Evolutionary conservation across 495 filamentous ascomycete genomes (phyloP), one percentile per base, ranked within the genome.

Genomic region (Neurospora sp.): DNA sequence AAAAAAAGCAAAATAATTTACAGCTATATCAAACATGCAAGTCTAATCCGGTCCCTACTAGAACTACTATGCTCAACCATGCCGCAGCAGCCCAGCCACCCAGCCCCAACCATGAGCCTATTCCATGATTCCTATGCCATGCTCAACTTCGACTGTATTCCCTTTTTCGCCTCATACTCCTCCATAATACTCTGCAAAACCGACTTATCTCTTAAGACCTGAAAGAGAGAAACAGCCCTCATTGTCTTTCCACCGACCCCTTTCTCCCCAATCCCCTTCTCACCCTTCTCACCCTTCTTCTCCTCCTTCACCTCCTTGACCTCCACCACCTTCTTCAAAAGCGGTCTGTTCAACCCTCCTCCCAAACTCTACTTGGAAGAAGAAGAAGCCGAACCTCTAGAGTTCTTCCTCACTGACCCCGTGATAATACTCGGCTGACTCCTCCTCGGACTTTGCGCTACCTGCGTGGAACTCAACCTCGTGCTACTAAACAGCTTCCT

Each of bases 401-500:
- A n/a, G n/a, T 37, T 66, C 27, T 66, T 66, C 54, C 54, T 35
- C 23, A 66, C 0, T 3, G 54, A 66, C 3, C 54, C 54, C 54
- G 54, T 66, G 3, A 66, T 66, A 4, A 66, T 66, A 35, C 54
- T 66, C 27, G 54, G 54, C 54, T 66, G 54, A 18, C 54, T 66
- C 54, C 54, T 66, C 27, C 54, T 66, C 27, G 54, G 54, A 66
- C 54, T 66, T 7, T 27, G 23, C 6, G 14, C 12, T 3, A 66
- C 12, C 54, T 66, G 54, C 12, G 54, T 66, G 0, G 27, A 66
- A 5, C 54, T 66, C 54, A 66, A 66, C 27, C 54, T 31, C 27
- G 54, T 66, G 31, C 27, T 66, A 18, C 54, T 35, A 35, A 66
- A 69, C 40, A 39, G 60, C 10, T 70, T 76, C 71, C 75, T 78